Base-by-base conservation (phyloP, 371 early-diverging fungal species). In the Syncephalis plumigaleata region DNA sequence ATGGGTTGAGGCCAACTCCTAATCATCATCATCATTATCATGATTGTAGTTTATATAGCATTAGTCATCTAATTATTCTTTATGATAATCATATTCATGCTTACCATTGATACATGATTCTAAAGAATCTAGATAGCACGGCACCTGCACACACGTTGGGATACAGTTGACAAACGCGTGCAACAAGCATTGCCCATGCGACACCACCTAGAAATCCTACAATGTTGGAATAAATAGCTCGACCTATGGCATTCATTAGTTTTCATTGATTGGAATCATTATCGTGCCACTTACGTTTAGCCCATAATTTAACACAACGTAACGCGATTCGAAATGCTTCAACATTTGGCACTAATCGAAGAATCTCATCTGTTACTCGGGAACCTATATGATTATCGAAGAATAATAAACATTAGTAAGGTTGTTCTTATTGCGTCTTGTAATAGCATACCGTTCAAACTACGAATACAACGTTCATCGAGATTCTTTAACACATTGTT, bases 161-260 rank as follows among this genome's bases (percentile, higher is more conserved):
- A 64, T 91, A 98, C 24, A 98, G 60, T 64, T 99, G 98, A 65
- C 98, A 98, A 17, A 98, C 81, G 37, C 98, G 68, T 13, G 98
- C 99, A 11, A 97, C 93, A 16, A 88, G 67, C 79, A 99, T 88
- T 9, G 99, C 98, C 96, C 98, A 99, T 1, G 98, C 96, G 13
- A 99, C 98, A 61, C 99, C 99, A 51, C 99, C 99, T 63, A 95
- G 75, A 61, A 98, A 99, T 13, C 99, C 99, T 79, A 94, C 81
- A 9, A 92, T 79, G 64, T 98, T 97, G 8, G 95, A 89, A 61
- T 97, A 98, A 38, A 99, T 76, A 2, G 77, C 85, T 37, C 96
- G 77, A 31, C 67, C 58, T 53, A 42, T 20, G 9, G 17, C 27
- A 9, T 21, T 22, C 18, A 46, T 39, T 13, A 21, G 24, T 21